These are phyloP conservation scores for Rhamnella rubrinervis DNA, from an alignment of 331 rosid species.

Conservation along the genomic window DNA sequence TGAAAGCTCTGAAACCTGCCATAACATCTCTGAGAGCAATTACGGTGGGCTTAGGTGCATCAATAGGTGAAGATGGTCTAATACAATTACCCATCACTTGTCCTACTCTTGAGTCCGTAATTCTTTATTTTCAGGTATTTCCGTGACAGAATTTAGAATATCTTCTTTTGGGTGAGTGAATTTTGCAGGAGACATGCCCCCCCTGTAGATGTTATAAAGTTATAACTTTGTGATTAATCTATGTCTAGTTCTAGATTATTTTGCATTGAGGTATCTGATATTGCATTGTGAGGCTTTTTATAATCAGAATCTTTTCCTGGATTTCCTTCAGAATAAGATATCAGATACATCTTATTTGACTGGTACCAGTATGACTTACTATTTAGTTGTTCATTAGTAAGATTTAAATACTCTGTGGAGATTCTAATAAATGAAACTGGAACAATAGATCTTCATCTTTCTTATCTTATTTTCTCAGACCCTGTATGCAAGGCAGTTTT, in stretches of 20 bases:
- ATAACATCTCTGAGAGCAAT: slow-evolving; percentile 50
- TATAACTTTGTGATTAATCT: background rate
- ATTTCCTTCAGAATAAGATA: background rate
- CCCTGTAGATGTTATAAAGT: background rate
- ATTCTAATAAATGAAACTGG: too few relatives aligned
- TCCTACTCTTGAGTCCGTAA: slow-evolving; percentile 61
- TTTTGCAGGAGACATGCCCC: background rate
- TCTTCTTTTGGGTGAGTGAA: background rate
- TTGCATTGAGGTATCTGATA: background rate
- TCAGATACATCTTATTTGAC: slow-evolving; percentile 2
- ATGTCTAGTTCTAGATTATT: background rate
- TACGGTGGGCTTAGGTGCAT: slow-evolving; percentile 66
- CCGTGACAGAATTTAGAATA: slow-evolving; percentile 24
- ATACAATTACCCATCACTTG: slow-evolving; percentile 47
- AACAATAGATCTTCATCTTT: too few relatives aligned
- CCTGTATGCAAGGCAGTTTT: background rate
- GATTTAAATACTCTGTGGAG: too few relatives aligned
- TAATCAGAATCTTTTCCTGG: background rate
- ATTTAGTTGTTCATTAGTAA: background rate
- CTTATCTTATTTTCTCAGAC: too few relatives aligned
- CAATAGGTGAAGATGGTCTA: slow-evolving; percentile 61
- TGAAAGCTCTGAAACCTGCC: slow-evolving; percentile 64
- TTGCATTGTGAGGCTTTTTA: background rate
- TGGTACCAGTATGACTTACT: background rate
- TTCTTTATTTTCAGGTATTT: slow-evolving; percentile 71